Evolutionary conservation across 805 yeast genomes (phyloP).

Genomic region (Lipomyces kockii): DNA sequence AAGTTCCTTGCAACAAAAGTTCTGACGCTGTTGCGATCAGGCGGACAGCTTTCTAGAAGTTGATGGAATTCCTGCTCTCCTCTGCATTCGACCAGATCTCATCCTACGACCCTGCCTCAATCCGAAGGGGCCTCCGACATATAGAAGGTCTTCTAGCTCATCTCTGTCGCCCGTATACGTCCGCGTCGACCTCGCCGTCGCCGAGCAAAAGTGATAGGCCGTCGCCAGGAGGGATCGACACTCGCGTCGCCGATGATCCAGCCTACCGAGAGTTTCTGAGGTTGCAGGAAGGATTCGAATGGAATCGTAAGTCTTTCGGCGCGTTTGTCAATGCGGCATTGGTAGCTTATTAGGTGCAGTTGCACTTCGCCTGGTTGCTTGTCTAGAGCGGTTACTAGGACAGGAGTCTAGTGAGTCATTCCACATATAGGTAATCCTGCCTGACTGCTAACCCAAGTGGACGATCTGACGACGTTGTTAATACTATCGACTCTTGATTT

Average conservation of each 20-base stretch:
- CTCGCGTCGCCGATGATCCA: conserved; percentile 28
- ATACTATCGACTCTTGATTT: conserved; percentile 46
- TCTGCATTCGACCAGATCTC: conserved; percentile 34
- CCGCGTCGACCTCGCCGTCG: conserved; percentile 3
- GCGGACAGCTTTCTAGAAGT: background rate
- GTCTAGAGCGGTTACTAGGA: conserved; percentile 34
- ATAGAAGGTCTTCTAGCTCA: conserved; percentile 36
- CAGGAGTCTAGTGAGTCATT: conserved; percentile 19
- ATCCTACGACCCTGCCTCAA: conserved; percentile 35
- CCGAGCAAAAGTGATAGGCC: background rate
- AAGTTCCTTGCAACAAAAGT: background rate
- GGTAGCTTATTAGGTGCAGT: conserved; percentile 13
- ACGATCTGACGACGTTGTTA: conserved; percentile 25
- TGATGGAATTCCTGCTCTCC: conserved; percentile 35
- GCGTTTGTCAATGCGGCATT: background rate
- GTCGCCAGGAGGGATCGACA: conserved; percentile 7
- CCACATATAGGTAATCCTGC: background rate
- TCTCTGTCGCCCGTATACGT: conserved; percentile 24
- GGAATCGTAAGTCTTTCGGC: conserved; percentile 52
- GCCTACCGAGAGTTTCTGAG: conserved; percentile 46
- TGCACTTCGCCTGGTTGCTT: conserved; percentile 37
- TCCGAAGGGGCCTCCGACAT: conserved; percentile 37
- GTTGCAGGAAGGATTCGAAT: conserved; percentile 59
- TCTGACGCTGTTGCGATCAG: background rate
- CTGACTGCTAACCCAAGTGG: conserved; percentile 2